These are phyloP conservation scores for Phanerochaete sordida DNA, from an alignment of 768 basidiomycete species.

Conservation along the genomic window DNA sequence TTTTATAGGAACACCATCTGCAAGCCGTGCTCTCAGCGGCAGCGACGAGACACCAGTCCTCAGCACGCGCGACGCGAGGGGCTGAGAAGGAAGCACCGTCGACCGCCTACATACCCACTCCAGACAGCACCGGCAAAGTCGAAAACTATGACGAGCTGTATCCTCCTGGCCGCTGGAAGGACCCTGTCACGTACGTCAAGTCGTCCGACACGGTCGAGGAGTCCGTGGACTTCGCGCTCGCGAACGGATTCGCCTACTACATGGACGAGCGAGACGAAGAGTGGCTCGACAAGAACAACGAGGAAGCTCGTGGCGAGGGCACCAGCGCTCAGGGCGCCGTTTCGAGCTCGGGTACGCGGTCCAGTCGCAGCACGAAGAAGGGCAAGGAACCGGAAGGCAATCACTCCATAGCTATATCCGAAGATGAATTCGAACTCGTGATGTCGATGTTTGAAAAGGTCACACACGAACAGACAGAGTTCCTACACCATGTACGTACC, in stretches of 20 bases:
- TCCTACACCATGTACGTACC: constrained; percentile 78
- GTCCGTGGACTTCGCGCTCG: constrained; percentile 51
- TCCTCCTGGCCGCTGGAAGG: constrained; percentile 62
- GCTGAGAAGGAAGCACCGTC: constrained; percentile 33
- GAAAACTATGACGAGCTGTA: constrained; percentile 80
- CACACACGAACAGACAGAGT: constrained; percentile 86
- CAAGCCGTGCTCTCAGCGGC: constrained; percentile 57
- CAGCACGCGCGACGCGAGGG: constrained; percentile 33
- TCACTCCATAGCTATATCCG: constrained; percentile 66
- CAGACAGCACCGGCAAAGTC: constrained; percentile 80
- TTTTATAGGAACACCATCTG: constrained; percentile 52
- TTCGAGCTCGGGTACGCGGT: constrained; percentile 51
- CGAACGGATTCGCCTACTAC: constrained; percentile 80
- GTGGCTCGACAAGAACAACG: constrained; percentile 93
- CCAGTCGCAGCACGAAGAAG: constrained; percentile 72
- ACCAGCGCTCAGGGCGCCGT: constrained; percentile 74
- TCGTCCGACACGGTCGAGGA: constrained; percentile 89
- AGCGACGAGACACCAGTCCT: constrained; percentile 42
- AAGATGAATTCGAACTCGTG: constrained; percentile 92
- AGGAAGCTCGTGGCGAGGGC: constrained; percentile 80
- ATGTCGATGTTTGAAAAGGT: constrained; percentile 94
- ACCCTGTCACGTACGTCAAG: constrained; percentile 73
- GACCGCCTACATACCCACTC: constrained; percentile 84
- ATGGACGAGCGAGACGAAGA: constrained; percentile 96
- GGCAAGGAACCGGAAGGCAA: constrained; percentile 77